Base-by-base conservation (phyloP, 805 yeast species). In the Candida multigemmis region DNA sequence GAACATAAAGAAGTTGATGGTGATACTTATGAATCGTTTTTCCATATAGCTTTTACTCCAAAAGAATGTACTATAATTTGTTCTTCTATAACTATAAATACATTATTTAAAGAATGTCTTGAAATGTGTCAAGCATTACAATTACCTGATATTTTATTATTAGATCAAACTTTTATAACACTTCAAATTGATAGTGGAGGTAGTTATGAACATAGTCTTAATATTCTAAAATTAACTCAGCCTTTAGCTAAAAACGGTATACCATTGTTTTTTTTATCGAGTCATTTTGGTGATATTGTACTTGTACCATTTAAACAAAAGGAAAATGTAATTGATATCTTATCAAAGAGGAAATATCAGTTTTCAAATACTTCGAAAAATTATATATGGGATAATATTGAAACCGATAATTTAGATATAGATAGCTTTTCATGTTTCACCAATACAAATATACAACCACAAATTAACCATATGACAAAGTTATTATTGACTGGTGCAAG, bases 161-260 rank as follows among this genome's bases (percentile, higher is more conserved):
- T 72, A 4, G 50, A 55, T 2, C 66, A 63, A 12, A 50, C 53
- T 9, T 77, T 67, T 38, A 48, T 71, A 16, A 65, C 63, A n/a
- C 48, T 77, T 14, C 78, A 73, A 36, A 68, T 77, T 3, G 74
- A 74, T 33, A 67, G 71, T 29, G 80, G 73, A 37, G 81, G 82
- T 0, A 54, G 60, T 12, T 64, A 60, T 37, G 71, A 68, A 36
- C 71, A 69, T 23, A 43, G 52, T 21, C 60, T 64, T 21, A 51
- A 77, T 22, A 74, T 76, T 10, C 45, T 76, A 24, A 71, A 69
- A 29, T 48, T 77, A 21, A 72, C 79, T 1, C 56, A 60, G 26
- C 83, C 83, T 1, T 50, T 77, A n/a, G 65, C 78, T 1, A 54
- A 58, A 20, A 71, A 71, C 24, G 62, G 60, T 11, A 72, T 77